Base-by-base conservation (phyloP, 306 rosid genomes). In the Inga oerstediana region DNA sequence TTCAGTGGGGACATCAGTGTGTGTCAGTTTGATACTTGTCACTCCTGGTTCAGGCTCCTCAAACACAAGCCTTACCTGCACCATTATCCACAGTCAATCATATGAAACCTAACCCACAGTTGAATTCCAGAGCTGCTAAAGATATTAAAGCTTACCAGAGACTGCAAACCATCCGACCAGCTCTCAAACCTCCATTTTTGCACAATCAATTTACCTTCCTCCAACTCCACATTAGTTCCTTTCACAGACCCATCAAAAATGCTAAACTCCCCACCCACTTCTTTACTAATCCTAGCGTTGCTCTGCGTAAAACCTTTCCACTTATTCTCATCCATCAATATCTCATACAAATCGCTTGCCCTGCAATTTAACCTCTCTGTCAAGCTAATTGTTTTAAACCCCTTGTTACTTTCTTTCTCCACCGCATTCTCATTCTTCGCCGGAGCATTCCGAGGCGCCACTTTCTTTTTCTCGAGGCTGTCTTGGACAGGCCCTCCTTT, bases 281-380 rank as follows among this genome's bases (percentile, higher is more conserved):
- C 97, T 68, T 94, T 96, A 72, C 93, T 96, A 72, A 96, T 96
- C 88, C 72, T 92, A 1, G 99, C 97, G 90, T 91, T 91, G 76
- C 99, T 94, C 88, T 89, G 96, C 14, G 97, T 92, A 43, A 96
- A 96, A 8, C 97, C 99, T 83, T 88, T 93, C 99, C 99, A 96
- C 79, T 97, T 89, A 75, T 96, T 96, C 80, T 96, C 99, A 81
- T 96, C 99, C 97, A 96, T 87, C 89, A 96, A 74, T 77, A 96
- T 96, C 91, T 96, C 98, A 84, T 54, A 96, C 88, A 96, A 32
- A 85, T 90, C 83, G 43, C 75, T 82, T 20, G 98, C 97, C 76
- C 97, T 87, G 73, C 99, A 96, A 84, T 90, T 94, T 3, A 96
- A 94, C 87, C 83, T 96, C 93, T 94, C 98, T 0, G 92, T 96